Evolutionary conservation across 805 yeast species (phyloP), one percentile per base, ranked within the genome.

Genomic region (Saccharomycopsis oosterbeekiorum): DNA sequence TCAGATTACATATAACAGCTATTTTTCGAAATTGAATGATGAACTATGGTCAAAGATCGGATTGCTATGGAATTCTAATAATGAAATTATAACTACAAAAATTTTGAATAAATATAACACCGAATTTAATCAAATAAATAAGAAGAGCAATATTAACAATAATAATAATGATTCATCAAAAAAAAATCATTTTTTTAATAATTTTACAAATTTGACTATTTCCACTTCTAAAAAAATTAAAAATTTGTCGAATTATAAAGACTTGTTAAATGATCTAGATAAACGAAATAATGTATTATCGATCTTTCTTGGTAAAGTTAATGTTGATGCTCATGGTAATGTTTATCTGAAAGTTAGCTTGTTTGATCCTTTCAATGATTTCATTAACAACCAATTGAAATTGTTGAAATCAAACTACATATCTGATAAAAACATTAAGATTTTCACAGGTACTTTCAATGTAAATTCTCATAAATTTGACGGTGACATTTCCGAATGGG

Each of bases 291-390:
- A 21, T 21, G 36, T 47, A 3, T 19, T 63, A 10, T 54, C 47
- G 10, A 58, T 61, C 17, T 29, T 61, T 4, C 50, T 63, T 4
- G 65, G 64, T 24, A 58, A 62, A 40, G 55, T 58, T 2, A 15
- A 36, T 26, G 47, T 56, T 39, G 63, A 64, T 58, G 54, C 51
- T 47, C 34, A 51, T n/a, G 55, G 56, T 10, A 58, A 64, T 24
- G 21, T 59, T 4, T 29, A 58, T 14, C 53, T 51, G 37, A 60
- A 56, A 36, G 55, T 62, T 6, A 26, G 39, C 10, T 42, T 64
- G n/a, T 88, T 83, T 70, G 98, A 94, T 71, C 99, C 98, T 0
- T 81, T 90, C 39, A 87, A 86, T 66, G 97, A 90, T 56, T 89
- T 80, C 69, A 91, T 94, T 4, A 79, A 83, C n/a, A 82, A 80